phyloP scores from a whole-genome alignment of 129 eudicot genomes.

The Deinandra increscens region DNA sequence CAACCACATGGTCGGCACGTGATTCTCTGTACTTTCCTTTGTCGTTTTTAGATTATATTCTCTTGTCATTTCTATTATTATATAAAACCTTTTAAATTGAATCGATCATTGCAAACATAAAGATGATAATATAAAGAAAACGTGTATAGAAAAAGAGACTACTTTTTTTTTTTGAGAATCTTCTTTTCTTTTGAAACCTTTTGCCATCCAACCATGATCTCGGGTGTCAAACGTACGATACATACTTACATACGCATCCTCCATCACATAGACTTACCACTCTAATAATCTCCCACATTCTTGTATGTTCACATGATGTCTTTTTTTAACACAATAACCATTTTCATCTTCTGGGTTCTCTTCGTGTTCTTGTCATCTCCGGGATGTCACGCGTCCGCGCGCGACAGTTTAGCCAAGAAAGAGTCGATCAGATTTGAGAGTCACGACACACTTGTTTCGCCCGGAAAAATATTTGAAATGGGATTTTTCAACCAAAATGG shows the following conservation, averaged over 20 bases:
- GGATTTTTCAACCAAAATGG: conserved; percentile 44
- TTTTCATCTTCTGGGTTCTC: conserved; percentile 10
- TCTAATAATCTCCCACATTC: conserved; percentile 19
- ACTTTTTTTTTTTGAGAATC: neutral
- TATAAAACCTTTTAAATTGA: neutral
- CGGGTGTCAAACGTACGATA: conserved; percentile 1
- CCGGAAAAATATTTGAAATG: conserved; percentile 37
- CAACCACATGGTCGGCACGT: conserved; percentile 22
- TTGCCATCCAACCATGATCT: conserved; percentile 16
- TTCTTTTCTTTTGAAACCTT: neutral
- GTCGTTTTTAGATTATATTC: conserved; percentile 20
- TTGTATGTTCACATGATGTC: conserved; percentile 7
- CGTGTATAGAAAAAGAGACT: neutral
- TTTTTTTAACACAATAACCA: neutral
- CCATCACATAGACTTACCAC: conserved; percentile 4
- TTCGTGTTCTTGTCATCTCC: neutral
- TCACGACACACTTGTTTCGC: conserved; percentile 35
- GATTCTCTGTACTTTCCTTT: conserved; percentile 6
- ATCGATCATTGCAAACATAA: no score
- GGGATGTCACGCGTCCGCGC: neutral
- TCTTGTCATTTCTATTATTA: no score
- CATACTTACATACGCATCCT: neutral
- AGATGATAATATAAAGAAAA: neutral
- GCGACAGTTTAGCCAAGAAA: conserved; percentile 27
- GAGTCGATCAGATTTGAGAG: conserved; percentile 21